phyloP scores from a whole-genome alignment of 768 basidiomycete genomes.

The Trametes cingulata region DNA sequence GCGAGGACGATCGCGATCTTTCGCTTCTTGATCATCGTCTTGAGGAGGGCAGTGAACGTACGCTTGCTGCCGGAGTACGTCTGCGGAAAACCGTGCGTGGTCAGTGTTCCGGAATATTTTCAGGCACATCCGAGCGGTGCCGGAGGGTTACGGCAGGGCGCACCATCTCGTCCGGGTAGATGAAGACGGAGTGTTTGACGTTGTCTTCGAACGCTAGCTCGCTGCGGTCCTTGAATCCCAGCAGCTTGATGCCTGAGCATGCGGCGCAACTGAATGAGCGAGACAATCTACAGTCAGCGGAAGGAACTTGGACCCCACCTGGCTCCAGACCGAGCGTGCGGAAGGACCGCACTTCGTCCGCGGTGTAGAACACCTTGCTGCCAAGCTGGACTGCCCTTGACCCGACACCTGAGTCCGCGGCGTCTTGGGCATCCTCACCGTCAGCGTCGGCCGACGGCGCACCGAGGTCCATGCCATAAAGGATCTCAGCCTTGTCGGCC shows the following conservation, averaged over 20 bases:
- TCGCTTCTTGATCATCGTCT: constrained; percentile 77
- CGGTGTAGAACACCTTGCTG: constrained; percentile 75
- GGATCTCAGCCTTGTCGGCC: constrained; percentile 36
- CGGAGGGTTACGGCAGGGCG: constrained; percentile 20
- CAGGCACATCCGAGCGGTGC: neutral
- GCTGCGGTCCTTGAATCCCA: constrained; percentile 82
- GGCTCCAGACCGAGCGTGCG: constrained; percentile 80
- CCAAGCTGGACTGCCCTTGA: constrained; percentile 13
- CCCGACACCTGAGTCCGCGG: constrained; percentile 27
- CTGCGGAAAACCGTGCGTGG: constrained; percentile 36
- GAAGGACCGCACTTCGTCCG: constrained; percentile 81
- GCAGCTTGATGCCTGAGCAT: constrained; percentile 74
- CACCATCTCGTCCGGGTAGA: constrained; percentile 91
- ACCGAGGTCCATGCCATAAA: constrained; percentile 46
- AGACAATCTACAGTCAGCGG: neutral
- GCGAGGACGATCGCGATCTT: constrained; percentile 80
- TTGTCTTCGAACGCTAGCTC: constrained; percentile 86
- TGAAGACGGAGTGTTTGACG: constrained; percentile 86
- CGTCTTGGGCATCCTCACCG: constrained; percentile 40
- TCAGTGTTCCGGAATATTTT: neutral
- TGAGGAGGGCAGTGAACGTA: constrained; percentile 85
- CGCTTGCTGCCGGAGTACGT: constrained; percentile 88
- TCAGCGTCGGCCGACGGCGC: constrained; percentile 33
- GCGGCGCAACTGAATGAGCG: constrained; percentile 6
- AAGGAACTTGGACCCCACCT: constrained; percentile 42